Percentiles rank a stretch among this genome's conserved stretches.
Evolutionary conservation across 768 basidiomycete species (phyloP).

Genomic region (Lactarius sanguifluus): DNA sequence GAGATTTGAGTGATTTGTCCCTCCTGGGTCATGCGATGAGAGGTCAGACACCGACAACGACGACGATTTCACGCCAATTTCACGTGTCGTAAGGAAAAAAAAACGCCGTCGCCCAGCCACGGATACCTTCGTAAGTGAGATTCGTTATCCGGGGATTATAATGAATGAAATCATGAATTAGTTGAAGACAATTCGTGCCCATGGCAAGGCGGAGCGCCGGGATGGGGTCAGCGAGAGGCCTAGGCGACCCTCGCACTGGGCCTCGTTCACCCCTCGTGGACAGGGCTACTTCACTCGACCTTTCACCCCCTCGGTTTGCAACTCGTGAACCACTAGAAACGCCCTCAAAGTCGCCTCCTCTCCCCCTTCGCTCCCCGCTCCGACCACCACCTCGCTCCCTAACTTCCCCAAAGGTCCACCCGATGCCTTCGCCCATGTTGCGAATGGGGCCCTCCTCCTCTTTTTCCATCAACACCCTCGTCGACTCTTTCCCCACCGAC

Average conservation of each 20-base stretch:
- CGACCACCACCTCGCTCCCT: conserved; percentile 31
- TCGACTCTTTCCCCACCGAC: conserved; percentile 15
- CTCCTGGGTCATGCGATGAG: background rate
- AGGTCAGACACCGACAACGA: background rate
- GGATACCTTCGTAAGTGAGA: background rate
- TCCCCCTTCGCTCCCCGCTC: conserved; percentile 36
- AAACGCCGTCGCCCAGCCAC: background rate
- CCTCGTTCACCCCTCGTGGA: conserved; percentile 41
- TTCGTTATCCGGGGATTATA: background rate
- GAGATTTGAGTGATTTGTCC: background rate
- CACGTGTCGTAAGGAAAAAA: background rate
- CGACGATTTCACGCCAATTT: background rate
- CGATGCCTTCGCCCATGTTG: conserved; percentile 31
- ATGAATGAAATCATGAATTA: conserved; percentile 1
- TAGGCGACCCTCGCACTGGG: conserved; percentile 27
- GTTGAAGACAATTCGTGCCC: background rate
- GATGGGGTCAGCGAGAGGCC: conserved; percentile 1
- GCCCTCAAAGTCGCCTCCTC: conserved; percentile 31
- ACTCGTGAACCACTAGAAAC: conserved; percentile 21
- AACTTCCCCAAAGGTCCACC: conserved; percentile 19
- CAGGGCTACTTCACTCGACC: conserved; percentile 22
- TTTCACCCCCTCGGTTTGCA: conserved; percentile 29
- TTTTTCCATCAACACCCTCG: conserved; percentile 30
- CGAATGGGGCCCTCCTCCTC: conserved; percentile 35
- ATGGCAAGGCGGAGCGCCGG: conserved; percentile 23